Conservation (phyloP, 805 yeast genomes). For the Cyberlindnera bimundalis region DNA sequence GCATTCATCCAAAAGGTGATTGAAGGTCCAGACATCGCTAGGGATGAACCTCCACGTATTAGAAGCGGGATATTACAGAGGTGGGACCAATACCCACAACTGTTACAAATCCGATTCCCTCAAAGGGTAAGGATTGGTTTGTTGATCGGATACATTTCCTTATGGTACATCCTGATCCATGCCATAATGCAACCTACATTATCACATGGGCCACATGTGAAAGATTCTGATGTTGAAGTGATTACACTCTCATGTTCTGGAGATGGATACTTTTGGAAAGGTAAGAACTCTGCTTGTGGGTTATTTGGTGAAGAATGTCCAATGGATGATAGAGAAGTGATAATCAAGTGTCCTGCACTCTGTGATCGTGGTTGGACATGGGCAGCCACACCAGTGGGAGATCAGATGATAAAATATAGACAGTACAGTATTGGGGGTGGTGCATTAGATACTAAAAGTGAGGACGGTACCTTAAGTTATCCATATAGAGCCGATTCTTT, state of each 20-base stretch:
- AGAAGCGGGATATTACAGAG: slow-evolving; percentile 16
- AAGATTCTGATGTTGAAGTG: slow-evolving; percentile 14
- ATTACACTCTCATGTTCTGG: slow-evolving; percentile 45
- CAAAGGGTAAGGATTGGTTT: slow-evolving; percentile 1
- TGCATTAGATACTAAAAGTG: slow-evolving; percentile 14
- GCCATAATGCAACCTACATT: slow-evolving; percentile 13
- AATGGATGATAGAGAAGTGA: slow-evolving; percentile 40
- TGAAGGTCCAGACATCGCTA: slow-evolving; percentile 52
- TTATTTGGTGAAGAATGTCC: slow-evolving; percentile 61
- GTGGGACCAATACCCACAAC: slow-evolving; percentile 44
- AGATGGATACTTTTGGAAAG: slow-evolving; percentile 59
- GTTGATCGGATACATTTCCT: slow-evolving; percentile 8
- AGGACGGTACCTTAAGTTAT: slow-evolving; percentile 35
- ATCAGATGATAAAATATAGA: slow-evolving; percentile 59
- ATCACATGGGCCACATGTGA: slow-evolving; percentile 8
- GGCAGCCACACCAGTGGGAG: slow-evolving; percentile 73
- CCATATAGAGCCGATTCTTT: slow-evolving; percentile 88
- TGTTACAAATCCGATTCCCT: slow-evolving; percentile 25
- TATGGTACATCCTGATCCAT: slow-evolving; percentile 16
- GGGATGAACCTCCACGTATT: slow-evolving; percentile 46
- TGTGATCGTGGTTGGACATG: slow-evolving; percentile 80
- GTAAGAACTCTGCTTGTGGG: slow-evolving; percentile 77
- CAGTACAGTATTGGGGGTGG: slow-evolving; percentile 83
- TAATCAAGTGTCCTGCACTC: slow-evolving; percentile 81
- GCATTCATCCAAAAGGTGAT: slow-evolving; percentile 37